These are phyloP conservation scores for Leishmania tropica DNA, from an alignment of 208 protist genomes.

Conservation along the genomic window DNA sequence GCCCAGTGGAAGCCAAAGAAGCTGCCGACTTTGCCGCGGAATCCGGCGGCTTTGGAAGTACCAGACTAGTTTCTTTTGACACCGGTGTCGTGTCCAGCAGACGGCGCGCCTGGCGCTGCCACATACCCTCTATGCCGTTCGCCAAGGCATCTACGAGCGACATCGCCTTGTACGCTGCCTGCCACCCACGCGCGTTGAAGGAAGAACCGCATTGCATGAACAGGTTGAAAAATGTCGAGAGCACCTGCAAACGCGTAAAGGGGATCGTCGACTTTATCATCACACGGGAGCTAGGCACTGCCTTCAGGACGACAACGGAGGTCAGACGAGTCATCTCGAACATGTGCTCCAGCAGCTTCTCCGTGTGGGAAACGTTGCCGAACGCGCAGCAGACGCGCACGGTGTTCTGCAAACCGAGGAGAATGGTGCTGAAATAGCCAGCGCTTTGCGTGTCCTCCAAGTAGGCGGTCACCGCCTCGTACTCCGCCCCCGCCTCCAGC, in stretches of 20 bases:
- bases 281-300: slow-evolving; percentile 34
- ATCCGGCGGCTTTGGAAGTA: not conserved
- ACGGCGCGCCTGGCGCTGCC: slow-evolving; percentile 45
- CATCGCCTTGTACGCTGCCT: slow-evolving; percentile 66
- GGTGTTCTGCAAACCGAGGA: slow-evolving; percentile 63
- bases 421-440: slow-evolving; percentile 53
- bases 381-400: slow-evolving; percentile 79
- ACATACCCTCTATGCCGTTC: slow-evolving; percentile 82
- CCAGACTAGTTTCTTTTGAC: slow-evolving; percentile 14
- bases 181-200: slow-evolving; percentile 66
- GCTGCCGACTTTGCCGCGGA: not conserved
- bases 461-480: slow-evolving; percentile 37
- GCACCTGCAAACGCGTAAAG: slow-evolving; percentile 60
- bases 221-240: slow-evolving; percentile 64
- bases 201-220: slow-evolving; percentile 65
- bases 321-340: slow-evolving; percentile 67
- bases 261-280: slow-evolving; percentile 46
- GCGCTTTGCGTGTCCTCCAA: slow-evolving; percentile 49
- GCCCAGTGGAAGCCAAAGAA: not conserved
- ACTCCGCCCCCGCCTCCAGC: not conserved
- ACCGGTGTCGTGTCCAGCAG: slow-evolving; percentile 7
- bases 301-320: slow-evolving; percentile 43
- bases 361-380: slow-evolving; percentile 66
- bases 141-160: slow-evolving; percentile 79
- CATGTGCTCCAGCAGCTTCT: slow-evolving; percentile 66